These are phyloP conservation scores for Flaveria robusta DNA, from an alignment of 129 eudicot species.

Conservation along the genomic window DNA sequence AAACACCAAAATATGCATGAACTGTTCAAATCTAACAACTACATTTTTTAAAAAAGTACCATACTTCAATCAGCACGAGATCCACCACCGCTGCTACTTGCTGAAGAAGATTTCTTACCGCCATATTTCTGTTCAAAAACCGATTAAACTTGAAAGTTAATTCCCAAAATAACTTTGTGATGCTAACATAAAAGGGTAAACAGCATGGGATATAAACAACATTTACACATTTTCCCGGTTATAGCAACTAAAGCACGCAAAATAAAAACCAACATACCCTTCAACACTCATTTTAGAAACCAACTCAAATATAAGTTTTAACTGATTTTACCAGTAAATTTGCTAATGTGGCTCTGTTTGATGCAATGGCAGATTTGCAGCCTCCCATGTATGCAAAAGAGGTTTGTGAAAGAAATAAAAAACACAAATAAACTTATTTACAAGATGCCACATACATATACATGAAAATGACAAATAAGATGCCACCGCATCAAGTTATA, in stretches of 20 bases:
- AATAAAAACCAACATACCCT: background rate
- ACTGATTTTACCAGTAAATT: background rate
- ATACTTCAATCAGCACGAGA: constrained; percentile 51
- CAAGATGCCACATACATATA: background rate
- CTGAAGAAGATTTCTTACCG: constrained; percentile 56
- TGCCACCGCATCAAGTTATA: background rate
- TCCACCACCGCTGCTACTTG: constrained; percentile 43
- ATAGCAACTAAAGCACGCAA: background rate
- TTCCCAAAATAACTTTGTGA: background rate
- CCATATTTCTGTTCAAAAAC: constrained; percentile 50
- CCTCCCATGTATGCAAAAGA: background rate
- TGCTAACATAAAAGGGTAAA: background rate
- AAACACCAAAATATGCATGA: constrained; percentile 18
- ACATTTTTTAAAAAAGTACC: constrained; percentile 3
- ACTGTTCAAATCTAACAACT: constrained; percentile 22
- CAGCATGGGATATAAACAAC: background rate
- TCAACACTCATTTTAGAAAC: background rate
- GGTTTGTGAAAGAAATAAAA: background rate
- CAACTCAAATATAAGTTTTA: background rate
- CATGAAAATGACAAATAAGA: background rate
- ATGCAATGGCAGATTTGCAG: background rate
- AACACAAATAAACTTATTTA: background rate
- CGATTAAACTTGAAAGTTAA: background rate
- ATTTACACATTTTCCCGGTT: background rate
- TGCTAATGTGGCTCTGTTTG: background rate